A percentile compares a stretch with the other conserved stretches of the same genome.
phyloP scores from a whole-genome alignment of 345 rosid species.

The Populus pruinosa region DNA sequence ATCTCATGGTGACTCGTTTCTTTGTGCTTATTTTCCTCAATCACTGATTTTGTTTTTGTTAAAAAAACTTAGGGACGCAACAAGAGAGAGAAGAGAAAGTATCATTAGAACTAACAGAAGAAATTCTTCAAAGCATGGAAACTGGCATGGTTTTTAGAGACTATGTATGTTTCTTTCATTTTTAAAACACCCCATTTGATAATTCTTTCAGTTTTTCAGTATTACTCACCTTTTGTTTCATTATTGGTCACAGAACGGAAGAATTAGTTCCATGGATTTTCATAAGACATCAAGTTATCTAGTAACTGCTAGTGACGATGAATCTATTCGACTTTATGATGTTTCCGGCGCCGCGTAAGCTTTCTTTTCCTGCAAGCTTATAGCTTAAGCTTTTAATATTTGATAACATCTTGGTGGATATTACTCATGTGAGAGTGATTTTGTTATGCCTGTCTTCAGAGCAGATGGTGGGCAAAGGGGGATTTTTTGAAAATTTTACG shows the following conservation, averaged over 20 bases:
- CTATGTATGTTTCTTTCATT: conserved; percentile 43
- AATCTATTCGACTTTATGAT: conserved; percentile 67
- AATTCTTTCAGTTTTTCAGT: conserved; percentile 8
- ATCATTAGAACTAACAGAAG: conserved; percentile 75
- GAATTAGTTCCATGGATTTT: conserved; percentile 91
- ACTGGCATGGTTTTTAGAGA: conserved; percentile 80
- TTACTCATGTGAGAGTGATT: background rate
- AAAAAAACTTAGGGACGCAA: conserved; percentile 5
- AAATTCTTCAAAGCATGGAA: conserved; percentile 90
- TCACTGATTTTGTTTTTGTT: background rate
- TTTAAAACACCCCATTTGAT: background rate
- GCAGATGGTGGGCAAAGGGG: too few species aligned
- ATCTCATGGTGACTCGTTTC: background rate
- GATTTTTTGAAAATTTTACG: too few species aligned
- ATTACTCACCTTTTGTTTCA: background rate
- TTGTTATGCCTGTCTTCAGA: too few species aligned
- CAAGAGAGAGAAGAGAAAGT: conserved; percentile 25
- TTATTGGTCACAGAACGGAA: conserved; percentile 48
- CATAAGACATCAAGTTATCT: conserved; percentile 74
- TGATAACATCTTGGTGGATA: background rate
- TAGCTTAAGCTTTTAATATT: background rate
- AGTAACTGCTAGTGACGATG: conserved; percentile 98
- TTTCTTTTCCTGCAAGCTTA: background rate
- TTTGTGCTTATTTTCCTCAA: background rate
- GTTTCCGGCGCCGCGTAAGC: conserved; percentile 30